These are phyloP conservation scores for Amanita exitialis DNA, from an alignment of 768 basidiomycete species.

Conservation along the genomic window DNA sequence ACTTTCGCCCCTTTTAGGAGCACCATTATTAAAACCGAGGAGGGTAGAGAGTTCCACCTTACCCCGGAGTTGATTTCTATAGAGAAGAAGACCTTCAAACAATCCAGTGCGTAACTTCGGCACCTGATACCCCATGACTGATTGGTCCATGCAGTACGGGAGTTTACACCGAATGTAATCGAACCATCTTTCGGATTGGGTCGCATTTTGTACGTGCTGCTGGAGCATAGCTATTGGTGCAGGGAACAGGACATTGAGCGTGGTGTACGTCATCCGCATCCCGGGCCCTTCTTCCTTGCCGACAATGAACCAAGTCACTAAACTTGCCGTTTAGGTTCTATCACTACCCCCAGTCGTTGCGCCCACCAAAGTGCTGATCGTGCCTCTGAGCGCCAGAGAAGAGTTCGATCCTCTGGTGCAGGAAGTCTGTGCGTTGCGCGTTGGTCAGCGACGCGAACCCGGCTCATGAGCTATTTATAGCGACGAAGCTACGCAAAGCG, in stretches of 20 bases:
- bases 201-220: conserved; percentile 85
- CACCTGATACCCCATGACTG: neutral
- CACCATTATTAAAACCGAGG: conserved; percentile 41
- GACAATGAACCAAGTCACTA: neutral
- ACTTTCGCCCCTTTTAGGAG: conserved; percentile 20
- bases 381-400: conserved; percentile 80
- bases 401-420: conserved; percentile 77
- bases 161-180: conserved; percentile 96
- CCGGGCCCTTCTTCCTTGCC: conserved; percentile 5
- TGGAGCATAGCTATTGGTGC: conserved; percentile 95
- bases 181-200: conserved; percentile 98
- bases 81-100: conserved; percentile 78
- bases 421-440: conserved; percentile 76
- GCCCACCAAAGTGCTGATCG: conserved; percentile 94
- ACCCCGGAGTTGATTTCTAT: conserved; percentile 70
- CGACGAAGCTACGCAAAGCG: conserved; percentile 75
- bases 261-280: conserved; percentile 43
- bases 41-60: conserved; percentile 60
- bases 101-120: conserved; percentile 49
- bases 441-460: neutral
- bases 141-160: conserved; percentile 52
- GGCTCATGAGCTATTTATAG: conserved; percentile 26
- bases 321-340: conserved; percentile 49
- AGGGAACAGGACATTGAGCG: conserved; percentile 88
- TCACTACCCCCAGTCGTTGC: conserved; percentile 86